Conservation (phyloP, 202 grass and related monocot species). For the Setaria italica region DNA sequence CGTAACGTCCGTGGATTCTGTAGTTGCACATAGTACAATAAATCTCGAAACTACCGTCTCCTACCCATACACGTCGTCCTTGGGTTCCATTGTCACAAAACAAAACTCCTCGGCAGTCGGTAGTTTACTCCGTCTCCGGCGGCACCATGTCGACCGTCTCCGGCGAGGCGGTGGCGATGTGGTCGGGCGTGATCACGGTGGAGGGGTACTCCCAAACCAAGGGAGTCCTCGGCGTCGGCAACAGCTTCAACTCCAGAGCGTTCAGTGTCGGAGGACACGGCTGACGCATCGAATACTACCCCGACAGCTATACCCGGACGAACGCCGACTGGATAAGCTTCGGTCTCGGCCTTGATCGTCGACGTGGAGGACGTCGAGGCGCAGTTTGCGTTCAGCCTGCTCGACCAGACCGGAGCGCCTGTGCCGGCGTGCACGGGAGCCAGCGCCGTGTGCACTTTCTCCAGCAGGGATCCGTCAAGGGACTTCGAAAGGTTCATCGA, state of each 20-base stretch:
- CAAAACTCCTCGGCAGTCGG: too few species aligned
- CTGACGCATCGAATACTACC: conserved; percentile 35
- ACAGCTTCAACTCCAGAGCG: background rate
- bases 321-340: background rate
- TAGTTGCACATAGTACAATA: too few species aligned
- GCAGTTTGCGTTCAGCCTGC: background rate
- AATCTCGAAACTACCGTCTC: too few species aligned
- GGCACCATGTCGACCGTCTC: background rate
- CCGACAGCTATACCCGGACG: background rate
- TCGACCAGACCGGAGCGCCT: background rate
- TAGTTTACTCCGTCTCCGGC: background rate
- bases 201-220: conserved; percentile 39
- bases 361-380: background rate
- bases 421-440: background rate
- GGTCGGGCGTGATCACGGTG: conserved; percentile 39
- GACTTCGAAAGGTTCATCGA: background rate
- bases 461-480: background rate
- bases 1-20: too few species aligned
- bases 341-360: background rate
- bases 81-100: too few species aligned
- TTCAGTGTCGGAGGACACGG: conserved; percentile 34
- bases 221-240: conserved; percentile 19
- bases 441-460: background rate
- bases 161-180: background rate
- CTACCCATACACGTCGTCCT: too few species aligned